Percentiles rank a stretch among this genome's conserved stretches.
These are phyloP conservation scores for Backusella psychrophila DNA, from an alignment of 192 early-diverging fungal genomes.

Conservation along the genomic window DNA sequence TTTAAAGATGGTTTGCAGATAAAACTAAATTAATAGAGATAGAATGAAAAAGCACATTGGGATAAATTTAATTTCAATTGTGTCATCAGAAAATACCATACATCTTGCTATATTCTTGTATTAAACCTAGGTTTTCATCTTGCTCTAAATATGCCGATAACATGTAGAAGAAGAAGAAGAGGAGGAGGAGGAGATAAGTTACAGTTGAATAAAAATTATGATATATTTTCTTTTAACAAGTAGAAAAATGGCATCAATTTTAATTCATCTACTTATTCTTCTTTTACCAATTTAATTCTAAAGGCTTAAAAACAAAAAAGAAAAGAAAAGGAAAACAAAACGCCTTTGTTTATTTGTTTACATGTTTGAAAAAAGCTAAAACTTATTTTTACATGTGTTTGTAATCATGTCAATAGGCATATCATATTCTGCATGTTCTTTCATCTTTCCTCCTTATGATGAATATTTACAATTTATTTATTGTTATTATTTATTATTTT, in stretches of 20 bases:
- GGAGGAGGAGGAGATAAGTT: no score
- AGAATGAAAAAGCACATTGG: background rate
- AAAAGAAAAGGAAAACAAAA: background rate
- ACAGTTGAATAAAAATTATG: background rate
- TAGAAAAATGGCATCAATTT: background rate
- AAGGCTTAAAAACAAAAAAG: background rate
- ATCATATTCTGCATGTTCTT: conserved; percentile 9
- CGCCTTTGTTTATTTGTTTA: conserved; percentile 1
- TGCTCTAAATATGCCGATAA: background rate
- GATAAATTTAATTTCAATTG: background rate
- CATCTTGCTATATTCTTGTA: background rate
- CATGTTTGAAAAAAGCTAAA: conserved; percentile 5
- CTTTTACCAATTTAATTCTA: background rate
- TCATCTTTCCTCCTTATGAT: background rate
- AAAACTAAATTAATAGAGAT: background rate
- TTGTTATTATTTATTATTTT: conserved; percentile 1
- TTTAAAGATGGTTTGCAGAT: background rate
- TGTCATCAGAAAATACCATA: background rate
- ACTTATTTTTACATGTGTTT: conserved; percentile 9
- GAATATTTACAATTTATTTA: background rate
- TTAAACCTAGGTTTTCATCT: background rate
- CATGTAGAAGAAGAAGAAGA: no score
- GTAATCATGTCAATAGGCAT: background rate
- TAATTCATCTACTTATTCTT: background rate
- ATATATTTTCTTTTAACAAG: background rate